Evolutionary conservation across 179 eudicot genomes (phyloP), one percentile per base, ranked within the genome.

Genomic region (Camellia oleifera): DNA sequence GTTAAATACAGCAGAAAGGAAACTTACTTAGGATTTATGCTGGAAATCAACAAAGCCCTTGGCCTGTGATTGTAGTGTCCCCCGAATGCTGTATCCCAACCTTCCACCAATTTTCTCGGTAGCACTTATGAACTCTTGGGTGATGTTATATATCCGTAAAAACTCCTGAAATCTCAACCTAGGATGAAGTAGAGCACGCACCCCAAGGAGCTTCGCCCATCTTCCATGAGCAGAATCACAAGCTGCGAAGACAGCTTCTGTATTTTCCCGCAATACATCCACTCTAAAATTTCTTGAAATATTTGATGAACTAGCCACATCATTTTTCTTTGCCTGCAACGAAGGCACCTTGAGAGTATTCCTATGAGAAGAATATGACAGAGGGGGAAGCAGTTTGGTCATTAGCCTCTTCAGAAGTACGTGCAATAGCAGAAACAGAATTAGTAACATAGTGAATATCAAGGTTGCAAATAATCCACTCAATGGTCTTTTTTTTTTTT

Each of bases 91-190:
- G 85, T 92, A 94, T 75, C 98, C 99, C 91, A 94, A 88, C 91
- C 99, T 94, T 90, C 99, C 99, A 89, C 99, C 98, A 81, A 94
- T 94, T 98, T 91, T 96, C 85, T 96, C 99, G 3, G 98, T 94
- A 75, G 95, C 88, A 86, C 83, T 90, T 18, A 96, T 94, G 80
- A 96, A 96, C 68, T 96, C 97, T 80, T 92, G 99, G 62, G 97
- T 91, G 50, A 93, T 88, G 78, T 85, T 91, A 81, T 89, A 92
- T 74, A 96, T 85, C 80, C 91, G 85, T 74, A 96, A 83, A 80
- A 96, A 96, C 80, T 96, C 99, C 77, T 84, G 93, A 87, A 96
- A 85, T 83, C 91, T 91, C 83, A 94, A 84, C 81, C 87, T 94
- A 54, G 95, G 95, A 80, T 96, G 99, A 85, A 96, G 91, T 82